A percentile compares a stretch with the other conserved stretches of the same genome.
Conservation (phyloP, 768 basidiomycete genomes). For the Butyriboletus loyo region DNA sequence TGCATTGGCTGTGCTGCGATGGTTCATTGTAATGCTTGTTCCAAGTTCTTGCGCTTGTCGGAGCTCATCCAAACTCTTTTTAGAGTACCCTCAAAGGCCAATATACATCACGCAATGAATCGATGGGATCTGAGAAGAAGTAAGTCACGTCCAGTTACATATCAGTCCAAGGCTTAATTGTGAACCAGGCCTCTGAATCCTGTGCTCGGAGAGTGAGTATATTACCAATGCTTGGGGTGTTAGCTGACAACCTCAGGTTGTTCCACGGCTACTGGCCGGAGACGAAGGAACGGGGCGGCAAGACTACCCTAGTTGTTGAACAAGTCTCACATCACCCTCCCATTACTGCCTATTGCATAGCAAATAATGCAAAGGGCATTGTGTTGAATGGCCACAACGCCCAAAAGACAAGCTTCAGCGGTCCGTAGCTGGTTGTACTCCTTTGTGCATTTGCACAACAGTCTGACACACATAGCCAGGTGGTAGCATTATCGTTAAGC, state of each 20-base stretch:
- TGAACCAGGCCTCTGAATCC: conserved; percentile 83
- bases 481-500: conserved; percentile 82
- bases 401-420: conserved; percentile 92
- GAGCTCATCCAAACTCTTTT: conserved; percentile 3
- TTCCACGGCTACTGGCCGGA: conserved; percentile 93
- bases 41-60: neutral
- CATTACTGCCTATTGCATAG: conserved; percentile 83
- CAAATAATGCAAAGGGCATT: conserved; percentile 75
- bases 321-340: conserved; percentile 97
- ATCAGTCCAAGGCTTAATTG: conserved; percentile 10
- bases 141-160: conserved; percentile 32
- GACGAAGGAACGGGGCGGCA: conserved; percentile 59
- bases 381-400: conserved; percentile 84
- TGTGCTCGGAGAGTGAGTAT: conserved; percentile 82
- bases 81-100: conserved; percentile 93
- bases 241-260: conserved; percentile 41
- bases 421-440: conserved; percentile 33
- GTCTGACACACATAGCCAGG: conserved; percentile 32
- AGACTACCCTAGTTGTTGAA: conserved; percentile 82
- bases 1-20: conserved; percentile 77
- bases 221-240: neutral
- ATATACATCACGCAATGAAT: conserved; percentile 92
- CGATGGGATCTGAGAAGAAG: conserved; percentile 98
- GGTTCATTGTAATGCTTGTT: conserved; percentile 76
- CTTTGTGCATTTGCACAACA: neutral